Evolutionary conservation across 106 monocot species (phyloP), one percentile per base, ranked within the genome.

Genomic region (Acorus calamus): DNA sequence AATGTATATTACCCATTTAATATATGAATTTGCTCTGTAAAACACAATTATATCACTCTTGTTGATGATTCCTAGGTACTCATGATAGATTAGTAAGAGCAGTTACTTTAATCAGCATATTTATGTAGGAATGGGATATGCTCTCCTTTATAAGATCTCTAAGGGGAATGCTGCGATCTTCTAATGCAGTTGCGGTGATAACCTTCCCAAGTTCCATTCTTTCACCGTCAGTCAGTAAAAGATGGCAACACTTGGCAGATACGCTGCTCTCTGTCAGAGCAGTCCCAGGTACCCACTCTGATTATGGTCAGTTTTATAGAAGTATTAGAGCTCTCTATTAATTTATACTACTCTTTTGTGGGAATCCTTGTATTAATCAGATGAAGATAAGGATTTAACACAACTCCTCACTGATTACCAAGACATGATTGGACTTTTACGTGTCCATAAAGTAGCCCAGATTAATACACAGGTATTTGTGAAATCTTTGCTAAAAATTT

Each of bases 161-260:
- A 71, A 85, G 78, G 76, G 83, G 92, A 63, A 77, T 78, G 82
- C 8, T 98, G 56, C 84, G 79, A 43, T 80, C 83, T 71, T 98
- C 78, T 52, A 92, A 88, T 83, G 76, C 83, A 65, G 85, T 98
- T 76, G 96, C 91, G 51, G 72, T 98, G 49, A 74, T 98, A 64
- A 92, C 83, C 7, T 98, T 92, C 42, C 98, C 98, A 28, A 52
- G 66, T 79, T 77, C 85, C 57, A 59, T 92, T 77, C 83, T 92
- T 74, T 52, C 75, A 10, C 66, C 64, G 58, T 75, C 92, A 45
- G 77, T 88, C 62, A 81, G 67, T 47, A 88, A 92, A 77, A 85
- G 98, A 81, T 98, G 85, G 88, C 92, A 98, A 46, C 98, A 98
- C 69, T 74, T 98, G 74, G 98, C 98, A 3, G 98, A 98, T 61